Conservation (phyloP, 176 grass and related monocot genomes). For the Zea luxurians region DNA sequence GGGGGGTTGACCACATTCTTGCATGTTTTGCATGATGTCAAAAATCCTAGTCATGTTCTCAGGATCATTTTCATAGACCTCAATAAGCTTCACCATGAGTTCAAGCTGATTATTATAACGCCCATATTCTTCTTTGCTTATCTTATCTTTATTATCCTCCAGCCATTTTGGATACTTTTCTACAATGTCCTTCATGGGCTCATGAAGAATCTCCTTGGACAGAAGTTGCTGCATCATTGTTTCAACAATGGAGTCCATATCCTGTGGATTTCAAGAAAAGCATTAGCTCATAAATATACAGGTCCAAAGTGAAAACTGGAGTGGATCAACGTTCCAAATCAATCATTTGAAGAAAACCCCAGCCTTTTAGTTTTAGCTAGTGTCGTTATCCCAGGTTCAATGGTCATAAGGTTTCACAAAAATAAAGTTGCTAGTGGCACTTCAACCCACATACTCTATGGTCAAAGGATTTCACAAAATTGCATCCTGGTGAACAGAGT, state of each 20-base stretch:
- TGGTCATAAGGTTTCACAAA: neutral
- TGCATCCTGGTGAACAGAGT: neutral
- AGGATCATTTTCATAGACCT: constrained; percentile 85
- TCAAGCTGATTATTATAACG: constrained; percentile 72
- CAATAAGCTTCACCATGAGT: constrained; percentile 76
- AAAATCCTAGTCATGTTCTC: constrained; percentile 80
- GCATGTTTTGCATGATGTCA: constrained; percentile 97
- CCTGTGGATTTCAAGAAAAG: constrained; percentile 48
- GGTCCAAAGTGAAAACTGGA: neutral
- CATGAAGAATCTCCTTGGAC: constrained; percentile 93
- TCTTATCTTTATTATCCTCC: constrained; percentile 69
- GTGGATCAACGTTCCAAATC: neutral
- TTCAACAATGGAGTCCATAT: constrained; percentile 93
- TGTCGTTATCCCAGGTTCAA: neutral
- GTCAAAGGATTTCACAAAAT: neutral
- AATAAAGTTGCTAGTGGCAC: neutral
- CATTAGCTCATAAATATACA: neutral
- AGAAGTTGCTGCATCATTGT: constrained; percentile 98
- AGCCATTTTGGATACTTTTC: constrained; percentile 94
- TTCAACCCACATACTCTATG: neutral
- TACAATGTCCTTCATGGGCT: constrained; percentile 97
- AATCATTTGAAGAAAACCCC: neutral
- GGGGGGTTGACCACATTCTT: constrained; percentile 93
- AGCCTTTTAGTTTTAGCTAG: constrained; percentile 1
- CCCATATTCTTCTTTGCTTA: constrained; percentile 74